Evolutionary conservation across 768 basidiomycete species (phyloP), one percentile per base, ranked within the genome.

Genomic region (Serendipita vermifera): DNA sequence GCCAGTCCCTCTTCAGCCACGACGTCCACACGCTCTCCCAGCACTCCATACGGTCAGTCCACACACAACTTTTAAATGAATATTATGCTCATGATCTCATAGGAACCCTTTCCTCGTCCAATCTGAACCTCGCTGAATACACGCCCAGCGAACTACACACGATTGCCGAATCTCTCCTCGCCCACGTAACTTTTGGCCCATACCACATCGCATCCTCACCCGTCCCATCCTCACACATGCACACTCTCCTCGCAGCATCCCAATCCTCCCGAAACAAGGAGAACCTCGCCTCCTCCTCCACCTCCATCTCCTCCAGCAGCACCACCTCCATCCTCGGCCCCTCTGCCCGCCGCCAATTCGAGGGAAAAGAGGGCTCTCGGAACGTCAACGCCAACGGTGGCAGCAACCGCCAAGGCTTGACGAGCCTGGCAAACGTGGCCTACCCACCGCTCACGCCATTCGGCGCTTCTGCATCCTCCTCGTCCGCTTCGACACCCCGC

Each of bases 121-220:
- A 36, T 9, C 35, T 20, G 32, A 31, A 26, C 46, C 22, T 43
- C 41, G n/a, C n/a, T n/a, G n/a, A n/a, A 1, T 51, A 51, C 29
- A 51, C 46, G 9, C 46, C 22, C 11, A 29, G 22, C 5, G 46
- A 51, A 51, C 11, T 51, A 5, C 46, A 51, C 9, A 51, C 46
- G 22, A 51, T 51, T 51, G 46, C 46, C 5, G 46, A 51, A n/a
- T 22, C 20, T 9, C 31, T 51, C 22, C 29, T 51, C 15, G 46
- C 46, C 15, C 46, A 51, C 29, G 46, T 51, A 7, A 22, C 17
- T 29, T 51, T 51, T 51, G 46, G 46, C 24, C 46, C 46, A 26
- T 51, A 51, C 27, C 46, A 51, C 31, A 9, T 51, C 11, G 46
- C 46, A 29, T 51, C 20, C 46, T 51, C 46, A 5, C 46, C 46